These are phyloP conservation scores for Thielaviopsis ethacetica DNA, from an alignment of 2,329 filamentous ascomycete genomes.

Conservation along the genomic window DNA sequence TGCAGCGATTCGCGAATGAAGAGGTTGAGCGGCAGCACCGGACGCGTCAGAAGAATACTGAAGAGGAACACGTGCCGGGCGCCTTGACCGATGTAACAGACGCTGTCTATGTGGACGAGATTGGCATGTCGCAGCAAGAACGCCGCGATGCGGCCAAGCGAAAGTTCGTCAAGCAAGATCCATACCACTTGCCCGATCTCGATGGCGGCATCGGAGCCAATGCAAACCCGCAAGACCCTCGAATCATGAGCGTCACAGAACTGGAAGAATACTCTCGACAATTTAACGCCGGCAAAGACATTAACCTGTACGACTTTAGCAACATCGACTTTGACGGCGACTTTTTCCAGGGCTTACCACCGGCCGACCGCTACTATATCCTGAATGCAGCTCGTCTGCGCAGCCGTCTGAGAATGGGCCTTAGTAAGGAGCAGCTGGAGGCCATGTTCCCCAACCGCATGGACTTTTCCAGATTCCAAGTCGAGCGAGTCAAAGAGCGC, in stretches of 20 bases:
- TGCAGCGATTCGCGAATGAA: conserved; percentile 79
- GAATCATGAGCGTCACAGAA: conserved; percentile 92
- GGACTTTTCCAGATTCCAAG: conserved; percentile 93
- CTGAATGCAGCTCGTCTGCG: conserved; percentile 81
- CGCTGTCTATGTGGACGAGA: conserved; percentile 81
- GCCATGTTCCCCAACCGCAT: conserved; percentile 95
- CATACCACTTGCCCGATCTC: conserved; percentile 85
- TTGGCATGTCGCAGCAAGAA: conserved; percentile 65
- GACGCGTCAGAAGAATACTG: conserved; percentile 21
- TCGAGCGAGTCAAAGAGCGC: conserved; percentile 79
- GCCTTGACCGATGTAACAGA: conserved; percentile 37
- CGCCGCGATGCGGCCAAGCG: conserved; percentile 54
- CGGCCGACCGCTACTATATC: conserved; percentile 90
- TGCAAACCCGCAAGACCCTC: conserved; percentile 78
- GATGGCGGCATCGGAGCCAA: conserved; percentile 65
- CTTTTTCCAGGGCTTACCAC: conserved; percentile 83
- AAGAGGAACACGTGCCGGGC: conserved; percentile 22
- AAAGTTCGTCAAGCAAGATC: conserved; percentile 79
- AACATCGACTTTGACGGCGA: conserved; percentile 96
- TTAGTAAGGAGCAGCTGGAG: conserved; percentile 91
- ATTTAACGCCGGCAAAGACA: conserved; percentile 82
- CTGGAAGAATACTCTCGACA: conserved; percentile 86
- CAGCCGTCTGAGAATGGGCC: conserved; percentile 82
- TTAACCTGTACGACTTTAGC: conserved; percentile 85
- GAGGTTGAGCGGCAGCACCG: conserved; percentile 51